phyloP scores from a whole-genome alignment of 2,329 filamentous ascomycete genomes.

The Fusarium tjaetaba region DNA sequence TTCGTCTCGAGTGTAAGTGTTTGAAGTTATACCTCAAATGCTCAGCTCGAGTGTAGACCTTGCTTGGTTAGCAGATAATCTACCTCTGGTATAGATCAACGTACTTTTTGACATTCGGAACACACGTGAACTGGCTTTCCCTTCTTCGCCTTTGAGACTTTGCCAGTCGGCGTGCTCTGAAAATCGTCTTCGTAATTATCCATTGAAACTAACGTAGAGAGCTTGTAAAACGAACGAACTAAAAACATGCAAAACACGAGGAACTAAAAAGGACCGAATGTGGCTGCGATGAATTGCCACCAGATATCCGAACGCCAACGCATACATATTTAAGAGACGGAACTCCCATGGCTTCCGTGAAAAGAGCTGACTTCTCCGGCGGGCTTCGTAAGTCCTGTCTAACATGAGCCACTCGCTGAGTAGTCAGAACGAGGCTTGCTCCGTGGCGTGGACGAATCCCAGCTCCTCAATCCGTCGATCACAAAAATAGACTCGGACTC shows the following conservation, averaged over 20 bases:
- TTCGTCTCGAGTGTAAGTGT: neutral
- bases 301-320: neutral
- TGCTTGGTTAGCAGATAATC: neutral
- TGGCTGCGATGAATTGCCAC: neutral
- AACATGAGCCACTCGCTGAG: conserved; percentile 15
- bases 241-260: neutral
- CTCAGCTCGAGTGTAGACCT: conserved; percentile 14
- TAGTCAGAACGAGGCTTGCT: conserved; percentile 8
- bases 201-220: neutral
- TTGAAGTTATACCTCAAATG: neutral
- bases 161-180: conserved; percentile 5
- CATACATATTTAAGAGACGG: neutral
- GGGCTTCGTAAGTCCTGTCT: neutral
- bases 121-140: conserved; percentile 14
- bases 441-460: neutral
- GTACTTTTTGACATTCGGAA: conserved; percentile 5
- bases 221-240: neutral
- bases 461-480: neutral
- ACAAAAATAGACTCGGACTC: conserved; percentile 12
- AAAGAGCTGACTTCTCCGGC: neutral
- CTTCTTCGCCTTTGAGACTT: conserved; percentile 13
- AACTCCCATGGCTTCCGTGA: neutral
- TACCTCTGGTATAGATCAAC: rapidly evolving
- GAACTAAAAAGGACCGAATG: neutral
- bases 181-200: neutral